Evolutionary conservation across 148 eudicot species (phyloP), one percentile per base, ranked within the genome.

Genomic region (Rhododendron kiyosumense): DNA sequence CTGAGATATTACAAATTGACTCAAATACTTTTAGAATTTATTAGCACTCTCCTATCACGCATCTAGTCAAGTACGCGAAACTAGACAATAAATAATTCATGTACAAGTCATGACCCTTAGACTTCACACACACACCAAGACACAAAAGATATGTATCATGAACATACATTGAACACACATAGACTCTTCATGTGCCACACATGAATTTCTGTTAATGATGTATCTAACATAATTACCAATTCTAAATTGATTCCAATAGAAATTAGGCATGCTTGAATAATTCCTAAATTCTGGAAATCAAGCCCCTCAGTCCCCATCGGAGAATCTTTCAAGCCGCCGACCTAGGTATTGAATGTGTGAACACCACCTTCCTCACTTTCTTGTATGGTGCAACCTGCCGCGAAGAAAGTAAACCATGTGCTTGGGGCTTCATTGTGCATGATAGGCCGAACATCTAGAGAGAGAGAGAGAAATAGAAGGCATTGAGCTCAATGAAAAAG

Each of bases 361-460:
- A 94, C 51, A 89, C 86, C 71, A 94, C 94, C 83, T 87, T 87
- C 52, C 95, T 90, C 71, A 94, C 94, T 89, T 96, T 94, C 93
- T 96, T 96, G 91, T 92, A 89, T 18, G 96, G 93, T 34, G 96
- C 92, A 84, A 96, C 98, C 98, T 96, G 89, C 86, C 32, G 59
- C 61, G 59, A 83, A 52, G 28, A 86, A 83, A 74, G 38, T 59
- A 57, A 46, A 41, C 84, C 76, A 86, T 82, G 18, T 30, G 75
- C 52, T 51, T 45, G 11, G 7, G n/a, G 79, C 15, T 43, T 67
- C 7, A 38, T 22, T 5, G 17, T 4, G 24, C 6, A 9, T 59
- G 13, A 6, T 43, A 83, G 0, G 5, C 24, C 14, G 28, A 69
- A 67, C 5, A 15, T 30, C 54, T 8, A 20, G 22, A 46, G 10